Evolutionary conservation across 331 rosid species (phyloP), one percentile per base, ranked within the genome.

Genomic region (Malus hybrid): DNA sequence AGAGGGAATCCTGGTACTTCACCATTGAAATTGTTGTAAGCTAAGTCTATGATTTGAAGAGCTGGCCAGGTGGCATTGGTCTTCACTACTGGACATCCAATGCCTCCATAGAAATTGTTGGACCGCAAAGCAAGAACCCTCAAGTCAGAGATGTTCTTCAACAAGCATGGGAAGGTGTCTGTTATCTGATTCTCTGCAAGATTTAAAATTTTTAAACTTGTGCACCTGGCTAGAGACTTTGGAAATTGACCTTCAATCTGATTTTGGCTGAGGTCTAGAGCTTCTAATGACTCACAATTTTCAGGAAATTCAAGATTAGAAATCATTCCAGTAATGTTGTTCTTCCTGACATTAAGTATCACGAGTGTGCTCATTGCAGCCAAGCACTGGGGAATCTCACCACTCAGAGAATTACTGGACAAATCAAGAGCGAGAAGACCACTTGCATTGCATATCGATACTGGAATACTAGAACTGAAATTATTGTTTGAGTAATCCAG

Each of bases 31-130:
- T 76, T 36, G 84, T 92, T 92, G 52, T 65, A 54, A 19, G 96
- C 86, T 6, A 90, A 4, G 77, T 90, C 93, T 15, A 85, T 76
- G 54, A 90, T 90, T 31, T 88, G 96, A 65, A 90, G 85, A 78
- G 1, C 65, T 0, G 48, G 44, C 96, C 91, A 92, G 1, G 74
- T 73, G 8, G 56, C 76, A 32, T 28, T 55, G 16, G 15, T 61
- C 8, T 39, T 39, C 1, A 6, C 33, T 5, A 0, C 33, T 1
- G n/a, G 79, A 56, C 93, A 92, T 76, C 75, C 85, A 69, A 90
- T 70, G 3, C 5, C 2, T 14, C 91, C 95, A 7, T 66, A 2
- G 39, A 92, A 88, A 0, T 76, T 56, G 71, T 79, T 79, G 18
- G 78, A 79, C 1, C 56, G 69, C 16, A 79, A 55, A 67, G 20